phyloP scores from a whole-genome alignment of 2,329 filamentous ascomycete species.

The Helotiales sp. region DNA sequence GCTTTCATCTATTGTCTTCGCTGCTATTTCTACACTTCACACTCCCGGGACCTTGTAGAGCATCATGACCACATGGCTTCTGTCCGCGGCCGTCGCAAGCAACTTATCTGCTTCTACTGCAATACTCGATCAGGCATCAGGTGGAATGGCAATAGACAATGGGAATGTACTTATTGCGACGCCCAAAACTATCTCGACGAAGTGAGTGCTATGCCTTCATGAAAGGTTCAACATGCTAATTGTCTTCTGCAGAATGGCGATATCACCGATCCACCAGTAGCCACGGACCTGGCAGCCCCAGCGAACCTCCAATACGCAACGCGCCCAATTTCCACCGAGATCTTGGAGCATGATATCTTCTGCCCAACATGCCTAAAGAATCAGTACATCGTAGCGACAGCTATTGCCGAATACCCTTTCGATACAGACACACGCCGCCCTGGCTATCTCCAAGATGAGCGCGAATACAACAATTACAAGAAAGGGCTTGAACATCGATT shows the following conservation, averaged over 20 bases:
- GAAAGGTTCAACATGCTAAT: background rate
- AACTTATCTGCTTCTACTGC: constrained; percentile 82
- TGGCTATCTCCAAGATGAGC: constrained; percentile 68
- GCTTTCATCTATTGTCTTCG: background rate
- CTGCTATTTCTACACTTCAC: background rate
- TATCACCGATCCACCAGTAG: constrained; percentile 82
- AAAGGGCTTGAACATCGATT: constrained; percentile 79
- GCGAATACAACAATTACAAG: constrained; percentile 71
- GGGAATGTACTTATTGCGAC: constrained; percentile 79
- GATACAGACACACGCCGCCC: constrained; percentile 68
- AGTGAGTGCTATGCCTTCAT: constrained; percentile 53
- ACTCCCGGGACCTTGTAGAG: background rate
- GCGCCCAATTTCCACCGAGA: constrained; percentile 43
- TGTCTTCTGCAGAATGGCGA: constrained; percentile 71
- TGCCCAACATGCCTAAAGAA: constrained; percentile 87
- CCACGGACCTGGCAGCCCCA: constrained; percentile 55
- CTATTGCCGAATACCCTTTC: constrained; percentile 80
- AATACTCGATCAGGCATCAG: constrained; percentile 66
- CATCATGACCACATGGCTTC: constrained; percentile 37
- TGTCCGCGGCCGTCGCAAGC: constrained; percentile 30
- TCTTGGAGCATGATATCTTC: constrained; percentile 51
- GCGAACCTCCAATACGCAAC: constrained; percentile 54
- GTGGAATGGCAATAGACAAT: constrained; percentile 67
- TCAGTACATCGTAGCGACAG: constrained; percentile 78
- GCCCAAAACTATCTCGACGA: constrained; percentile 89